phyloP scores from a whole-genome alignment of 116 monocot species.

The Iris pallida region DNA sequence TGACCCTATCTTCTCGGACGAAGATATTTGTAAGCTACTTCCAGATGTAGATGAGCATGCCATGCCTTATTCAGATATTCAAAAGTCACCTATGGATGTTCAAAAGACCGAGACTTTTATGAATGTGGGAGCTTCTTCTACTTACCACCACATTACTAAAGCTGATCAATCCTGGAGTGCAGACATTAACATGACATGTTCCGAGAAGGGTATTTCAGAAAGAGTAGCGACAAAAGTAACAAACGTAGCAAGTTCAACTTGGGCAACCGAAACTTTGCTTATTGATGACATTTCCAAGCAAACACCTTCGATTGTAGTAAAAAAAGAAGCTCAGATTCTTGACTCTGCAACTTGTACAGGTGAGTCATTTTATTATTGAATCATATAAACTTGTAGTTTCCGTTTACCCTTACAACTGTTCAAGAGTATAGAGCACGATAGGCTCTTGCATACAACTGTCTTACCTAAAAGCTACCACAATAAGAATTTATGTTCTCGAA shows the following conservation, averaged over 20 bases:
- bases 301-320: conserved; percentile 4
- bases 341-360: conserved; percentile 22
- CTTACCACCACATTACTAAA: not conserved
- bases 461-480: too few species aligned
- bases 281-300: conserved; percentile 29
- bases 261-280: conserved; percentile 24
- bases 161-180: not conserved
- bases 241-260: conserved; percentile 12
- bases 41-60: conserved; percentile 3
- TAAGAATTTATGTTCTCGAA: too few species aligned
- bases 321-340: conserved; percentile 22
- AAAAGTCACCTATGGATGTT: not conserved
- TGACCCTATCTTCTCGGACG: conserved; percentile 20
- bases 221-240: conserved; percentile 8
- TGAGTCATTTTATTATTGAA: conserved; percentile 6
- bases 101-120: not conserved
- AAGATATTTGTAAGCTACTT: conserved; percentile 12
- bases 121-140: conserved; percentile 4
- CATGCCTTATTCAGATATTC: not conserved
- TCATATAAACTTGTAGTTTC: too few species aligned
- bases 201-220: not conserved
- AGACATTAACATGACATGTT: conserved; percentile 1
- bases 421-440: too few species aligned
- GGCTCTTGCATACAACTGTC: too few species aligned
- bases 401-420: too few species aligned